Evolutionary conservation across 1,284 basidiomycete genomes (phyloP).

Genomic region (Ustilago xerochloae): DNA sequence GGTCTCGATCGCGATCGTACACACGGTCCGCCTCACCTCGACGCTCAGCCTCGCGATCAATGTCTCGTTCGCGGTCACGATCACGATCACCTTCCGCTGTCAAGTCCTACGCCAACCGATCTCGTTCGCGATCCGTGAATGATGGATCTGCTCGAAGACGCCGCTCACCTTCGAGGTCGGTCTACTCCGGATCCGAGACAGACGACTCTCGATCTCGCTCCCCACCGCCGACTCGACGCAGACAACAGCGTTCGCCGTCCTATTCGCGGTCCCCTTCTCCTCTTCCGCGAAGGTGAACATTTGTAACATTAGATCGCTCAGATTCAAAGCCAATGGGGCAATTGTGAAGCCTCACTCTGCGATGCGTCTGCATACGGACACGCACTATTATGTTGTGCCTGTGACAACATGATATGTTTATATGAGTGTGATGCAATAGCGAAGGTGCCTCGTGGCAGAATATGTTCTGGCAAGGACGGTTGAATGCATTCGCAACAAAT

Average conservation of each 20-base stretch:
- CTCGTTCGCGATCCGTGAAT: conserved; percentile 22
- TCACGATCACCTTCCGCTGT: conserved; percentile 4
- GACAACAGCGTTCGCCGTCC: conserved; percentile 11
- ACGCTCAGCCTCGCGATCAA: conserved; percentile 15
- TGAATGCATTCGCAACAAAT: no score
- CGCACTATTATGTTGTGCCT: no score
- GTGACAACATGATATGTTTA: no score
- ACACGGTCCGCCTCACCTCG: conserved; percentile 16
- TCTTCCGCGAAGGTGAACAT: neutral
- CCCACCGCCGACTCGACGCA: neutral
- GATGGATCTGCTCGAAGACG: neutral
- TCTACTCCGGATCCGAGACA: conserved; percentile 12
- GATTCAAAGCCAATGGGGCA: no score
- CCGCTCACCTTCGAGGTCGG: conserved; percentile 17
- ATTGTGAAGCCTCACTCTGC: no score
- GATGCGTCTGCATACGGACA: no score
- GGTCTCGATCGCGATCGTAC: conserved; percentile 28
- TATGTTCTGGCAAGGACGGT: no score
- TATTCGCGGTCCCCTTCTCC: conserved; percentile 28
- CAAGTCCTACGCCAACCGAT: conserved; percentile 10
- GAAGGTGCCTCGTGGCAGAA: no score
- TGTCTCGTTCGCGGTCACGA: conserved; percentile 14
- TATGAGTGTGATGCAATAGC: no score
- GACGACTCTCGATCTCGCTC: conserved; percentile 22
- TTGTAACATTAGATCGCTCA: neutral